Conservation (phyloP, 164 flowering plant genomes). For the Houttuynia cordata region DNA sequence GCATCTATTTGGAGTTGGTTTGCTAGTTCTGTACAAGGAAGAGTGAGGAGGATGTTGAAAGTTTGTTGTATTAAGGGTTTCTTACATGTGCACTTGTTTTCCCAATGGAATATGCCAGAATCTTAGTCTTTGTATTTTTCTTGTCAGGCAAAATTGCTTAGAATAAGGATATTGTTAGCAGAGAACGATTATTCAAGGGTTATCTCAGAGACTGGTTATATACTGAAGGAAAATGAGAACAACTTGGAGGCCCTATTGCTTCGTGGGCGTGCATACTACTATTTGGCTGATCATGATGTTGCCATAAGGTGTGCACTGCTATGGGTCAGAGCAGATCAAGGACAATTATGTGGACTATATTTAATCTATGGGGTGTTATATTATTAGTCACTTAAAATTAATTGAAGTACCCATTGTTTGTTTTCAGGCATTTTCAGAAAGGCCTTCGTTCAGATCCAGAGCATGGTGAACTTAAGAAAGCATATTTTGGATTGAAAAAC, state of each 20-base stretch:
- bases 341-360: background rate
- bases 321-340: background rate
- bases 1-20: background rate
- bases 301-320: slow-evolving; percentile 48
- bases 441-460: slow-evolving; percentile 96
- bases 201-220: slow-evolving; percentile 68
- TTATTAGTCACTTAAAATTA: background rate
- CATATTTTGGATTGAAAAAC: slow-evolving; percentile 92
- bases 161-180: slow-evolving; percentile 56
- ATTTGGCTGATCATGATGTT: slow-evolving; percentile 94
- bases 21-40: background rate
- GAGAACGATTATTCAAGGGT: slow-evolving; percentile 67
- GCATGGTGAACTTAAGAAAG: slow-evolving; percentile 82
- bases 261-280: slow-evolving; percentile 96
- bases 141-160: slow-evolving; percentile 74
- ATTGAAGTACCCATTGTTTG: background rate
- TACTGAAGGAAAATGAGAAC: slow-evolving; percentile 86
- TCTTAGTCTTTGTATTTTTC: background rate
- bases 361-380: too few relatives aligned
- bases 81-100: background rate
- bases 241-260: slow-evolving; percentile 76
- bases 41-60: background rate
- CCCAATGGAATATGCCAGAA: background rate
- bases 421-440: slow-evolving; percentile 82
- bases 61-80: background rate